Percentiles rank a stretch among this genome's conserved stretches.
Conservation (phyloP, 306 rosid species). For the Herpetospermum pedunculosum region DNA sequence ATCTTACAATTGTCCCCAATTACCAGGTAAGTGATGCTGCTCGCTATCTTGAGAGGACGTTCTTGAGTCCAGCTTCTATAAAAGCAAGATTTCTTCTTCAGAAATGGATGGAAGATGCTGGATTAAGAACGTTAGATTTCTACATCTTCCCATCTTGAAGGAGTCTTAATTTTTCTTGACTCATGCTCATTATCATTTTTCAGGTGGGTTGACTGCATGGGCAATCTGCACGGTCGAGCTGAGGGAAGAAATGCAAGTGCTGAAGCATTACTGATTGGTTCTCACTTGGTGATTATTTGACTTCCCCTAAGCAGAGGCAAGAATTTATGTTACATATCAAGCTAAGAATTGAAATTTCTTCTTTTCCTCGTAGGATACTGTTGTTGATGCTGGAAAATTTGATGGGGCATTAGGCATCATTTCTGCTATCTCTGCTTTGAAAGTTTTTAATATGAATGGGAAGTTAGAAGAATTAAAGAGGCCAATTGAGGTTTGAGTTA, state of each 20-base stretch:
- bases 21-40: conserved; percentile 65
- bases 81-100: conserved; percentile 49
- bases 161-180: conserved; percentile 11
- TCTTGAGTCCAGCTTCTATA: conserved; percentile 74
- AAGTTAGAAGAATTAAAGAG: conserved; percentile 49
- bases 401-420: conserved; percentile 87
- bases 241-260: conserved; percentile 69
- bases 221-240: conserved; percentile 70
- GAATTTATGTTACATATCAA: background rate
- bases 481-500: conserved; percentile 64
- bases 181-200: conserved; percentile 28
- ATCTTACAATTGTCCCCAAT: conserved; percentile 13
- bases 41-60: conserved; percentile 84
- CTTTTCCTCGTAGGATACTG: conserved; percentile 53
- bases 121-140: conserved; percentile 84
- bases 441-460: conserved; percentile 47
- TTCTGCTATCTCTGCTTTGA: conserved; percentile 72
- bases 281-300: conserved; percentile 59
- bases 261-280: conserved; percentile 66
- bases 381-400: conserved; percentile 86
- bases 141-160: conserved; percentile 14
- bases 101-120: conserved; percentile 94
- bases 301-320: background rate
- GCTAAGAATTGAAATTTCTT: conserved; percentile 9
- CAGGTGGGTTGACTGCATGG: conserved; percentile 92